Evolutionary conservation across 164 flowering plant genomes (phyloP).

Genomic region (Santalum album): DNA sequence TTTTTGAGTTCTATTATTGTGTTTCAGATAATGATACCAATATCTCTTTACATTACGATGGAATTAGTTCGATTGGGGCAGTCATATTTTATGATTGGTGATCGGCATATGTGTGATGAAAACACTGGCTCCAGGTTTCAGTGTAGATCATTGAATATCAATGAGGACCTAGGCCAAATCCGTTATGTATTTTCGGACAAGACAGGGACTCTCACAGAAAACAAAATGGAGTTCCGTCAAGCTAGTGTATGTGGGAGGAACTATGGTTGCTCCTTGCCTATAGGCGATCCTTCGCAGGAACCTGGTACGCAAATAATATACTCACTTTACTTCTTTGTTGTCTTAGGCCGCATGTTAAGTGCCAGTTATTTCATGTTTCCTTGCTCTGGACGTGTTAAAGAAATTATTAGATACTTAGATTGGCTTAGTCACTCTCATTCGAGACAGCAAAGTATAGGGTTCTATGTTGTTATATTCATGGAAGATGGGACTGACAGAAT

Average conservation of each 20-base stretch:
- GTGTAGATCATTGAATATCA: slow-evolving; percentile 89
- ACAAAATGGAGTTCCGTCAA: slow-evolving; percentile 82
- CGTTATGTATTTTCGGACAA: slow-evolving; percentile 84
- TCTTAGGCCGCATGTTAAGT: too few relatives aligned
- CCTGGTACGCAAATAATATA: slow-evolving; percentile 17
- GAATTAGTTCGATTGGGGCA: slow-evolving; percentile 91
- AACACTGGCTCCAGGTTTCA: slow-evolving; percentile 66
- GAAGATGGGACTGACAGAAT: too few relatives aligned
- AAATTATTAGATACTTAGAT: too few relatives aligned
- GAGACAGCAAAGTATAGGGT: too few relatives aligned
- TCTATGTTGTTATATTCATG: too few relatives aligned
- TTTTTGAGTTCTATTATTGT: slow-evolving; percentile 88
- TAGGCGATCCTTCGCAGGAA: slow-evolving; percentile 13
- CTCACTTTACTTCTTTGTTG: too few relatives aligned
- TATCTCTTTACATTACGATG: slow-evolving; percentile 89
- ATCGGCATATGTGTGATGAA: slow-evolving; percentile 61
- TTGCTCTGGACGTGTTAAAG: too few relatives aligned
- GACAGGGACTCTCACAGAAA: slow-evolving; percentile 88
- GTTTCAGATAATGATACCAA: slow-evolving; percentile 95
- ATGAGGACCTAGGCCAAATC: slow-evolving; percentile 91
- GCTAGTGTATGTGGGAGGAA: slow-evolving; percentile 65
- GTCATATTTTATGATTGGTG: slow-evolving; percentile 90
- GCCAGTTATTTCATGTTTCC: too few relatives aligned
- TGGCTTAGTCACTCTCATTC: too few relatives aligned
- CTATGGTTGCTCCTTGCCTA: slow-evolving; percentile 30